These are phyloP conservation scores for Marsdenia floribunda DNA, from an alignment of 257 asterid genomes.

Conservation along the genomic window DNA sequence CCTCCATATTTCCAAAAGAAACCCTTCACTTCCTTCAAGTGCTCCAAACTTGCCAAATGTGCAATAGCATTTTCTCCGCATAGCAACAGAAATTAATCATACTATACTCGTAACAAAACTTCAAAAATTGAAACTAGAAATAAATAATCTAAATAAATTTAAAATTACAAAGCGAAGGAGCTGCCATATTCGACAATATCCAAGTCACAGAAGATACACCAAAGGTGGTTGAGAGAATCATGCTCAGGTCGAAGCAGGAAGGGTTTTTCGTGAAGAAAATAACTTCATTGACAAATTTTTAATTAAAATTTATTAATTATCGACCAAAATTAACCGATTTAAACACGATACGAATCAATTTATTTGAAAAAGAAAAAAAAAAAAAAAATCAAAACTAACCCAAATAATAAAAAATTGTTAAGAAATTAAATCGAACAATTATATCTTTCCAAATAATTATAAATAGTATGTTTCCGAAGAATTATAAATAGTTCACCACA, in stretches of 20 bases:
- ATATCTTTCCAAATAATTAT: too few relatives aligned
- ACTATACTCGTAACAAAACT: neutral
- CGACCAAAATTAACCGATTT: too few relatives aligned
- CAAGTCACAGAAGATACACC: conserved; percentile 72
- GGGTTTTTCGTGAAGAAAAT: conserved; percentile 56
- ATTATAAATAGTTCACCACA: too few relatives aligned
- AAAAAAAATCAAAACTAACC: too few relatives aligned
- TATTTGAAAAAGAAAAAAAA: too few relatives aligned
- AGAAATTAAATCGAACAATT: too few relatives aligned
- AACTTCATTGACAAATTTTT: conserved; percentile 27
- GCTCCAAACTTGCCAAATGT: conserved; percentile 81
- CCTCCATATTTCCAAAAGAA: conserved; percentile 83
- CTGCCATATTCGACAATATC: conserved; percentile 54
- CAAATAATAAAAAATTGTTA: too few relatives aligned
- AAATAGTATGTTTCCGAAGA: too few relatives aligned
- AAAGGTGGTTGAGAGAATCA: conserved; percentile 49
- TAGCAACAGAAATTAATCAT: conserved; percentile 20
- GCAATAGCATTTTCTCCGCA: conserved; percentile 54
- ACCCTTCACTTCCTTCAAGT: conserved; percentile 67
- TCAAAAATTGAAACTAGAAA: neutral
- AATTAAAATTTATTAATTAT: too few relatives aligned
- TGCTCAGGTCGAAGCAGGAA: conserved; percentile 44
- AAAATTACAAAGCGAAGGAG: conserved; percentile 55
- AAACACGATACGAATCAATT: too few relatives aligned
- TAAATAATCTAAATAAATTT: neutral